These are phyloP conservation scores for Pythium aquatile DNA, from an alignment of 352 stramenopile species.

Conservation along the genomic window DNA sequence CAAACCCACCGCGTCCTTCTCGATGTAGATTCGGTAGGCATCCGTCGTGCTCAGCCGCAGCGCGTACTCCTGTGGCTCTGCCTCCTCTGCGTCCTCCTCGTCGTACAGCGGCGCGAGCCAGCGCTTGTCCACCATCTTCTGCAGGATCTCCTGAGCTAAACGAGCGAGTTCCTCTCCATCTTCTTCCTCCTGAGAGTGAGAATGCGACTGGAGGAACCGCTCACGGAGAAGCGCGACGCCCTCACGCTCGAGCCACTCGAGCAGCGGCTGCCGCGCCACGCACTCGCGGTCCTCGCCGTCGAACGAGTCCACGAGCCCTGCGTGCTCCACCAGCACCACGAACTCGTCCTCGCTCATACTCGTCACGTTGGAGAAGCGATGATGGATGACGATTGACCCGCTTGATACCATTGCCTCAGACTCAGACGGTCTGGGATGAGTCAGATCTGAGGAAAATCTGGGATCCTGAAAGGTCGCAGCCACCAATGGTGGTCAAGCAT, in stretches of 20 bases:
- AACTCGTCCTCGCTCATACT: slow-evolving; percentile 85
- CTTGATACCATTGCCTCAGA: slow-evolving; percentile 8
- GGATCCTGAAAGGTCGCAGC: slow-evolving; percentile 1
- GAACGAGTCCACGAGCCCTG: slow-evolving; percentile 68
- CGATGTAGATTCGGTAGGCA: slow-evolving; percentile 81
- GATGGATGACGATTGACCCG: not conserved
- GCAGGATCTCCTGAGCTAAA: slow-evolving; percentile 47
- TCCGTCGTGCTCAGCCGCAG: slow-evolving; percentile 65
- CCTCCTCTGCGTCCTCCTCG: slow-evolving; percentile 9
- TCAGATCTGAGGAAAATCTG: not conserved
- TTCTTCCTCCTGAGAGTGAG: not conserved
- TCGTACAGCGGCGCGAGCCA: slow-evolving; percentile 56
- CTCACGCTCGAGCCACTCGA: slow-evolving; percentile 71
- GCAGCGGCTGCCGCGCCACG: slow-evolving; percentile 58
- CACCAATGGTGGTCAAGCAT: not conserved
- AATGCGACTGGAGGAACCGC: slow-evolving; percentile 25
- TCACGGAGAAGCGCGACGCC: slow-evolving; percentile 61
- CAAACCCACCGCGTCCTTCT: slow-evolving; percentile 59
- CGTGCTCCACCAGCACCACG: slow-evolving; percentile 79
- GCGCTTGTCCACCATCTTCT: slow-evolving; percentile 50
- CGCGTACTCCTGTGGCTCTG: slow-evolving; percentile 36
- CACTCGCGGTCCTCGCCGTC: slow-evolving; percentile 73
- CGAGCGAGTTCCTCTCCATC: not conserved
- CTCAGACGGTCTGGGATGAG: not conserved
- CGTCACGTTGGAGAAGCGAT: not conserved